phyloP scores from a whole-genome alignment of 129 eudicot genomes.

The Artemisia tridentata region DNA sequence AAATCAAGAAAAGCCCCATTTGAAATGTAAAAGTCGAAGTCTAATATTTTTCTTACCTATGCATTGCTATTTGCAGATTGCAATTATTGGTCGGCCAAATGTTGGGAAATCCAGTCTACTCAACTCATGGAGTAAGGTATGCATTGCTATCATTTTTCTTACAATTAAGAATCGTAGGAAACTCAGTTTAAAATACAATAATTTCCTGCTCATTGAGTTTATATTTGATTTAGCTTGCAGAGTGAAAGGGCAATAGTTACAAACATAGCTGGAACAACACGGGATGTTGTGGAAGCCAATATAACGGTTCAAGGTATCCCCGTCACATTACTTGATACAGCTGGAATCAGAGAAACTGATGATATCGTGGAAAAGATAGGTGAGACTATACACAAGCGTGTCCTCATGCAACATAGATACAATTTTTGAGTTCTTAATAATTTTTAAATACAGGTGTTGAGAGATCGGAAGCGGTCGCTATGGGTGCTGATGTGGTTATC shows the following conservation, averaged over 20 bases:
- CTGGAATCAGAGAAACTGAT: constrained; percentile 92
- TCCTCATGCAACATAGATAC: no score
- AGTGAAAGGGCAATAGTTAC: constrained; percentile 99
- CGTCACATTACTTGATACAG: constrained; percentile 92
- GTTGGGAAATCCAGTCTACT: constrained; percentile 99
- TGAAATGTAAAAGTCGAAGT: constrained; percentile 11
- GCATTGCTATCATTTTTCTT: background rate
- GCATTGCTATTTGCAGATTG: constrained; percentile 51
- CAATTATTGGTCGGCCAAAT: constrained; percentile 98
- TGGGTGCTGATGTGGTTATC: constrained; percentile 77
- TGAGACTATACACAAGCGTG: constrained; percentile 4
- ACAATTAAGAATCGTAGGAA: no score
- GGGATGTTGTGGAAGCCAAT: constrained; percentile 88
- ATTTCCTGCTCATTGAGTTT: constrained; percentile 23
- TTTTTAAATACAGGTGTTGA: constrained; percentile 61
- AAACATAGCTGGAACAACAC: constrained; percentile 93
- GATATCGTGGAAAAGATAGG: constrained; percentile 91
- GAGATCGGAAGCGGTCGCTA: constrained; percentile 94
- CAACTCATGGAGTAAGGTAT: constrained; percentile 99
- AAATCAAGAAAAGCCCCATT: background rate
- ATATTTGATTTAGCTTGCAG: constrained; percentile 78
- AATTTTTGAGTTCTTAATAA: background rate
- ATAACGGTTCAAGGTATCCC: constrained; percentile 82
- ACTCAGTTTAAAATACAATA: no score
- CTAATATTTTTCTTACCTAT: constrained; percentile 1